Evolutionary conservation across 192 early-diverging fungal genomes (phyloP), one percentile per base, ranked within the genome.

Genomic region (Globomyces pollinis-pini): DNA sequence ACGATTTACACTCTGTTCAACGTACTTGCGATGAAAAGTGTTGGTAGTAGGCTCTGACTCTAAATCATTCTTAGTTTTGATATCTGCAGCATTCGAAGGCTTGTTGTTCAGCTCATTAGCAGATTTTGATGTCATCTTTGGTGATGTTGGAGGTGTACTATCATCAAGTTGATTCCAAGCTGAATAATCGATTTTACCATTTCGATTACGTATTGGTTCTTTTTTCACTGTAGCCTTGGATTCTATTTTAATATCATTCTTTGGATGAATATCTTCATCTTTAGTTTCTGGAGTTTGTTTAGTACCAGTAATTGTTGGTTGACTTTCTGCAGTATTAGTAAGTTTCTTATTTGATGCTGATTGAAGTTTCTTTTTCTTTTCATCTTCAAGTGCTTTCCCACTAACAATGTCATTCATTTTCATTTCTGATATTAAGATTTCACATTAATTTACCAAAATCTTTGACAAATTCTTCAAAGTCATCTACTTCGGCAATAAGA

Each of bases 381-480:
- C n/a, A n/a, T n/a, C n/a, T n/a, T n/a, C n/a, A 28, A 28, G 24
- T 47, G 15, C 44, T 26, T 47, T 47, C 44, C 44, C 3, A 1
- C 23, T 26, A 15, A 55, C 9, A 18, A 55, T 55, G 29, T 20
- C 53, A 13, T 55, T 55, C 53, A 55, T 55, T 24, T 55, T 55
- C 2, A 23, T 26, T 5, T 20, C 53, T 55, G 29, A 0, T 20
- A n/a, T 55, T 41, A 55, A 26, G 13, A 11, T 33, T 7, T 1
- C 8, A 20, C 38, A 15, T 15, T 20, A 39, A 39, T n/a, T 7
- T 55, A 55, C 53, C n/a, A n/a, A 55, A 55, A 24, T 55, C 53
- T 8, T 55, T 31, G 0, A 55, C 53, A 55, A 55, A 55, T 8
- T 55, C 53, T 55, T 55, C 53, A 41, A 55, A 55, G 1, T 55